Conservation (phyloP, 2,329 filamentous ascomycete genomes). For the Colletotrichum siamense region DNA sequence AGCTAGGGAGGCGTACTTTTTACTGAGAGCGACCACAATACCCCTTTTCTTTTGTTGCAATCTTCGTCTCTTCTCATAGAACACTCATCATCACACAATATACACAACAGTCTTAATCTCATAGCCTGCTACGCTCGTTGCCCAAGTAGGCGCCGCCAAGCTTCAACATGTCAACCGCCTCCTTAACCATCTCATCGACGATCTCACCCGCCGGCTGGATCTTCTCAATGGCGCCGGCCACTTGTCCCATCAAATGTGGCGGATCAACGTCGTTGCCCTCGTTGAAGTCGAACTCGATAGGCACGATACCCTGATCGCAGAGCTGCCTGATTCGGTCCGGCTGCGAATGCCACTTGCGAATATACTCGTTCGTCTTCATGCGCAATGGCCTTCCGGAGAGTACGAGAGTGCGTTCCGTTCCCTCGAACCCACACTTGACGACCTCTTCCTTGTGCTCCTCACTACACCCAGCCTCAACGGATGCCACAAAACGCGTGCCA, state of each 20-base stretch:
- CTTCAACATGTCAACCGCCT: constrained; percentile 73
- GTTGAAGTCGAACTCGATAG: constrained; percentile 83
- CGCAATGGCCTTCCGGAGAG: constrained; percentile 82
- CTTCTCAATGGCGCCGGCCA: constrained; percentile 77
- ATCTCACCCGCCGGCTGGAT: constrained; percentile 85
- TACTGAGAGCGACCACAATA: constrained; percentile 9
- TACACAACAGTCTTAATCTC: constrained; percentile 13
- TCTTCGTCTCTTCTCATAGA: not conserved
- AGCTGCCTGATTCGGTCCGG: constrained; percentile 78
- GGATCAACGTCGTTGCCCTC: constrained; percentile 82
- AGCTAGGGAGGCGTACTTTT: not conserved
- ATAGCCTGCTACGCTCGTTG: constrained; percentile 47
- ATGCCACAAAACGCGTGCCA: constrained; percentile 89
- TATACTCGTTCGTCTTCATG: constrained; percentile 83
- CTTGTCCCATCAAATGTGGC: constrained; percentile 93
- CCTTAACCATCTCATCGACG: constrained; percentile 86
- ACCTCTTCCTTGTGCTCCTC: constrained; percentile 85
- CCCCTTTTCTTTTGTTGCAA: not conserved
- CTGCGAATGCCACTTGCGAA: constrained; percentile 78
- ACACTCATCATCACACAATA: not conserved
- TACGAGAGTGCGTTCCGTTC: constrained; percentile 83
- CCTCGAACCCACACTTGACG: constrained; percentile 77
- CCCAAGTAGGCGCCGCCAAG: constrained; percentile 65
- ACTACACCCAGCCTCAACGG: constrained; percentile 80
- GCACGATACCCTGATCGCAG: constrained; percentile 78